These are phyloP conservation scores for Venturia asperata DNA, from an alignment of 2,329 filamentous ascomycete genomes.

Conservation along the genomic window DNA sequence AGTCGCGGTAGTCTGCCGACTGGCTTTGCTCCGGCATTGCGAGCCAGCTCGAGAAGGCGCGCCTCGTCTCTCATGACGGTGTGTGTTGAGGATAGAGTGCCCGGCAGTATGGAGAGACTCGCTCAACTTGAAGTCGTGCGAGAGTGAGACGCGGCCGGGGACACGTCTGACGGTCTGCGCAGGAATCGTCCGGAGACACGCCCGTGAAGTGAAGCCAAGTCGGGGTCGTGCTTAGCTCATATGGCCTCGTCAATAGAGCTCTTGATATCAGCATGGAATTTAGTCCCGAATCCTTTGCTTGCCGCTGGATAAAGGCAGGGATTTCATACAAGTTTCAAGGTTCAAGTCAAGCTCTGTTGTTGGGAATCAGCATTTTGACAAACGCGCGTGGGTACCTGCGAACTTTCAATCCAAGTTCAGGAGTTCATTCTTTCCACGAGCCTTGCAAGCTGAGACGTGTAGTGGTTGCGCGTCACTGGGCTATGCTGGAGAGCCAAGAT, in stretches of 20 bases:
- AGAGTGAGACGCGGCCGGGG: too few species aligned
- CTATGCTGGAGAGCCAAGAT: conserved; percentile 9
- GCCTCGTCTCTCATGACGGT: conserved; percentile 4
- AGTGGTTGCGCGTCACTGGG: neutral
- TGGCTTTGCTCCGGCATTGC: conserved; percentile 1
- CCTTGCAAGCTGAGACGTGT: neutral
- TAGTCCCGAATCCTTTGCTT: neutral
- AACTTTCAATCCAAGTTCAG: neutral
- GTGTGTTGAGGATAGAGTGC: neutral
- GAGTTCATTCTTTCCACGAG: neutral
- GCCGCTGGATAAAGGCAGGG: neutral
- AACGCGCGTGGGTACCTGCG: neutral
- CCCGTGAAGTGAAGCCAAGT: neutral
- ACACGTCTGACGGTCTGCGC: too few species aligned
- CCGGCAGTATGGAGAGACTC: neutral
- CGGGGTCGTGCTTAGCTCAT: neutral
- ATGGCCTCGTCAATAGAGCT: neutral
- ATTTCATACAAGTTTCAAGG: neutral
- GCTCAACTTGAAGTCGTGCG: neutral
- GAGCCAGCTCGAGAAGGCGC: conserved; percentile 5
- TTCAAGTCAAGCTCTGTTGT: neutral
- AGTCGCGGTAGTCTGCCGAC: conserved; percentile 1
- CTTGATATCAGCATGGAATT: neutral
- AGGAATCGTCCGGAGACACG: conserved; percentile 2
- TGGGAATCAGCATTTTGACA: neutral